Conservation (phyloP, 2,329 filamentous ascomycete genomes). For the Aspergillus pseudotamarii region DNA sequence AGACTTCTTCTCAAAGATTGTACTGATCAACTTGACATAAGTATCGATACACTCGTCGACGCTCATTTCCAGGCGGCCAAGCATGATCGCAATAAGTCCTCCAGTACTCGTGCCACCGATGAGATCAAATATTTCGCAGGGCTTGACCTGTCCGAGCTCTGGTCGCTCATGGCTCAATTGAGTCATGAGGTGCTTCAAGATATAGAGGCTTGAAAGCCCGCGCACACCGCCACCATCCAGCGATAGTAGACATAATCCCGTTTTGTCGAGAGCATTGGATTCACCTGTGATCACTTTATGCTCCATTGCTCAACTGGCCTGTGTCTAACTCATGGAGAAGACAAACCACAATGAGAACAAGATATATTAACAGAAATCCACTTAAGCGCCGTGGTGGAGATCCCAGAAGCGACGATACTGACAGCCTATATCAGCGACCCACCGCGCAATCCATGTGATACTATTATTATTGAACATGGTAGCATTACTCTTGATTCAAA, state of each 20-base stretch:
- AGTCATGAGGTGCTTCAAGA: constrained; percentile 37
- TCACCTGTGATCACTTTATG: neutral
- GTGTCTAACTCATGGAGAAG: neutral
- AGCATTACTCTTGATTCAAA: neutral
- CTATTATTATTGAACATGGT: neutral
- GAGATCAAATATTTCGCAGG: constrained; percentile 42
- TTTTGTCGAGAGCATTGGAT: neutral
- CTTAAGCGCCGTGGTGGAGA: neutral
- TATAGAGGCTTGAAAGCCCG: constrained; percentile 38
- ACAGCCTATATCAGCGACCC: neutral
- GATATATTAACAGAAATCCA: neutral
- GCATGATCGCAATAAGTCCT: constrained; percentile 48
- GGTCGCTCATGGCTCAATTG: constrained; percentile 21
- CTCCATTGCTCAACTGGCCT: neutral
- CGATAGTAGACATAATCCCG: neutral
- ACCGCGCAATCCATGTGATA: neutral
- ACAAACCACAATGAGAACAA: neutral
- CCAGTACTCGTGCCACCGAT: constrained; percentile 42
- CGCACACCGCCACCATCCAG: constrained; percentile 43
- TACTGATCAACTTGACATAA: constrained; percentile 24
- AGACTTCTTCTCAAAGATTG: constrained; percentile 24
- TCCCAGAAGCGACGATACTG: neutral
- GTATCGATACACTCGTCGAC: constrained; percentile 42
- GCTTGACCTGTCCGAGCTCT: constrained; percentile 20
- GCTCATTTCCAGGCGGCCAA: constrained; percentile 48